A percentile compares a stretch with the other conserved stretches of the same genome.
These are phyloP conservation scores for Diplotaxis tenuifolia DNA, from an alignment of 345 rosid genomes.

Conservation along the genomic window DNA sequence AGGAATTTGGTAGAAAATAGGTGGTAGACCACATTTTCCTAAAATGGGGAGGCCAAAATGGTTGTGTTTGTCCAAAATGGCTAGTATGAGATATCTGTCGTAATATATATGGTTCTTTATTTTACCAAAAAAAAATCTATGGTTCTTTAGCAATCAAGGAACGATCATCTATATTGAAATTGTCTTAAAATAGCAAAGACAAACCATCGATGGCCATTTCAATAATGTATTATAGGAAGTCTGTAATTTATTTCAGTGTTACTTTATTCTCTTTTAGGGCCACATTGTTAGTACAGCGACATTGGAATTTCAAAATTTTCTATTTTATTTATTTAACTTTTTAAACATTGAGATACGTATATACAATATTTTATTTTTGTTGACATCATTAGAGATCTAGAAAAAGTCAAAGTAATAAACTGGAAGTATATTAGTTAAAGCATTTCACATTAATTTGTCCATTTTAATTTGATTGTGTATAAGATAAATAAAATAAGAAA, in stretches of 20 bases:
- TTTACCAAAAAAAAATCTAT: no score
- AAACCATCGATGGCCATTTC: constrained; percentile 5
- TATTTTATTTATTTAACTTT: no score
- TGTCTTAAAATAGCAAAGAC: constrained; percentile 29
- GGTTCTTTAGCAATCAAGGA: constrained; percentile 35
- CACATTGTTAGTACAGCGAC: not conserved
- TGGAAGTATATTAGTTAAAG: no score
- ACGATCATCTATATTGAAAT: constrained; percentile 23
- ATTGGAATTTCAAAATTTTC: no score
- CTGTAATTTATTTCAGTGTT: not conserved
- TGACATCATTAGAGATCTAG: no score
- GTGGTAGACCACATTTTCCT: constrained; percentile 34
- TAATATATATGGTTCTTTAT: constrained; percentile 33
- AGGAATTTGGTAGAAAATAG: constrained; percentile 4
- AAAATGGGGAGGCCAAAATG: constrained; percentile 29
- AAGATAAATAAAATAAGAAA: no score
- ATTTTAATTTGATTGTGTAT: no score
- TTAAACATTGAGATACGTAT: no score
- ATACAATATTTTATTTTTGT: no score
- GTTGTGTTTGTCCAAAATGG: constrained; percentile 23
- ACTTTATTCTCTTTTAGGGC: not conserved
- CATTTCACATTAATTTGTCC: no score
- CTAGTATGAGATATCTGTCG: constrained; percentile 33
- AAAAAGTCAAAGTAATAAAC: no score
- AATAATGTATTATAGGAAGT: not conserved